phyloP scores from a whole-genome alignment of 208 protist species.

The Crithidia sp. region DNA sequence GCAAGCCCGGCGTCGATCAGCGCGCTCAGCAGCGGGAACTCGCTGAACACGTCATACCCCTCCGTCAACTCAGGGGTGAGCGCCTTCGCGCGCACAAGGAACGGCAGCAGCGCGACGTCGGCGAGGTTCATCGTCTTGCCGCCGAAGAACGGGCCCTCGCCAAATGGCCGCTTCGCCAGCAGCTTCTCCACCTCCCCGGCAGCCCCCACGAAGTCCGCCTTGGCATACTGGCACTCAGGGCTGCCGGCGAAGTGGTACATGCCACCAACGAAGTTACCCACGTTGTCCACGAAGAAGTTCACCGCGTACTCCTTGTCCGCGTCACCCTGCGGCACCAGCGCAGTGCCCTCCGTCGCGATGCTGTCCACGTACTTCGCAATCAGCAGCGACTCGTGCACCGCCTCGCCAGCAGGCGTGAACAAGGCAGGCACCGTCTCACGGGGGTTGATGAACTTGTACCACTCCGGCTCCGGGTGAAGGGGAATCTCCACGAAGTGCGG shows the following conservation, averaged over 20 bases:
- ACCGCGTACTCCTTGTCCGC: slow-evolving; percentile 55
- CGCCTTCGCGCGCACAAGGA: slow-evolving; percentile 57
- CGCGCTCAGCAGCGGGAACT: slow-evolving; percentile 49
- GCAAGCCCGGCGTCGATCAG: slow-evolving; percentile 51
- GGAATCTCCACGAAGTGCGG: slow-evolving; percentile 53
- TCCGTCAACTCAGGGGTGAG: slow-evolving; percentile 45
- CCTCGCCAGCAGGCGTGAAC: slow-evolving; percentile 52
- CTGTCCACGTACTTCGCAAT: slow-evolving; percentile 71
- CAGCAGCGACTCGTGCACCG: slow-evolving; percentile 66
- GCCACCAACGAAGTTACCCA: slow-evolving; percentile 34
- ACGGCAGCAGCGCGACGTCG: slow-evolving; percentile 63
- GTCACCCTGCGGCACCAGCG: slow-evolving; percentile 51
- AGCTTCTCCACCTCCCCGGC: slow-evolving; percentile 55
- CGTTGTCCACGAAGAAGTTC: slow-evolving; percentile 42
- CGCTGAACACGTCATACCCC: slow-evolving; percentile 51
- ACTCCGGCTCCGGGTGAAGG: slow-evolving; percentile 47
- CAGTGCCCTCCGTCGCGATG: slow-evolving; percentile 7
- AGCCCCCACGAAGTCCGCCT: slow-evolving; percentile 54
- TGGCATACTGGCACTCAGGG: slow-evolving; percentile 30
- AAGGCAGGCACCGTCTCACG: slow-evolving; percentile 73
- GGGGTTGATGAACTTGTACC: slow-evolving; percentile 69
- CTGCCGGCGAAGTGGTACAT: slow-evolving; percentile 26
- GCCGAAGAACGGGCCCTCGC: slow-evolving; percentile 67
- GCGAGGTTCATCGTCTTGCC: slow-evolving; percentile 54
- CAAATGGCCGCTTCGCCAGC: slow-evolving; percentile 46